Conservation (phyloP, 805 yeast genomes). For the Yamadazyma nakazawae region DNA sequence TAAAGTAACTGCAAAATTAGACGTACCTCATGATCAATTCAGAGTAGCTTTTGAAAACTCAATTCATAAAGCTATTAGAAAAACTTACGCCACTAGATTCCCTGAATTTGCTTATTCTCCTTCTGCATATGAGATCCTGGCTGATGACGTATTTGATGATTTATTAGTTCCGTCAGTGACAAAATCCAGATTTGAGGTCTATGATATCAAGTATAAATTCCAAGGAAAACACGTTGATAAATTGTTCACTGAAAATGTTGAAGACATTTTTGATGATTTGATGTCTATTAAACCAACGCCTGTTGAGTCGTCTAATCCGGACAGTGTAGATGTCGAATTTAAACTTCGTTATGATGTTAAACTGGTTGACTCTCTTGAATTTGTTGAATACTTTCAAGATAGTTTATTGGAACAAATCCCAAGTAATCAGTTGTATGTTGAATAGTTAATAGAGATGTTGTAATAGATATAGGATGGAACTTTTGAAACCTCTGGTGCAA, state of each 20-base stretch:
- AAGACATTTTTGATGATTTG: conserved; percentile 30
- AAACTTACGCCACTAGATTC: conserved; percentile 31
- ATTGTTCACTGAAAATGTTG: conserved; percentile 3
- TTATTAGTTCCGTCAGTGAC: conserved; percentile 35
- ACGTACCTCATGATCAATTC: conserved; percentile 25
- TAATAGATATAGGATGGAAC: neutral
- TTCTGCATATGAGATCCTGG: conserved; percentile 12
- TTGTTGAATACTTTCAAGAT: conserved; percentile 33
- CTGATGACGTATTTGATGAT: conserved; percentile 36
- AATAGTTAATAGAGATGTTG: neutral
- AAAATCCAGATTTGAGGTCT: conserved; percentile 33
- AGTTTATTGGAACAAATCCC: conserved; percentile 33
- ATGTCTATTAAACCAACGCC: conserved; percentile 21
- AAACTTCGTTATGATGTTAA: conserved; percentile 31
- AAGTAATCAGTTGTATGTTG: conserved; percentile 6
- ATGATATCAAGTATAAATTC: conserved; percentile 25
- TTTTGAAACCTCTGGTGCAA: too few relatives aligned
- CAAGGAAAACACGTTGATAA: conserved; percentile 7
- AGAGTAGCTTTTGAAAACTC: conserved; percentile 29
- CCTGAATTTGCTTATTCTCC: conserved; percentile 38
- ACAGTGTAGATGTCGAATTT: conserved; percentile 28
- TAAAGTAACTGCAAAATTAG: conserved; percentile 25
- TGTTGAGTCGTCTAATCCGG: neutral
- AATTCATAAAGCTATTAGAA: conserved; percentile 26
- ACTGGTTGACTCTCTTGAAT: conserved; percentile 33